A percentile compares a stretch with the other conserved stretches of the same genome.
These are phyloP conservation scores for Inga laurina DNA, from an alignment of 306 rosid species.

Conservation along the genomic window DNA sequence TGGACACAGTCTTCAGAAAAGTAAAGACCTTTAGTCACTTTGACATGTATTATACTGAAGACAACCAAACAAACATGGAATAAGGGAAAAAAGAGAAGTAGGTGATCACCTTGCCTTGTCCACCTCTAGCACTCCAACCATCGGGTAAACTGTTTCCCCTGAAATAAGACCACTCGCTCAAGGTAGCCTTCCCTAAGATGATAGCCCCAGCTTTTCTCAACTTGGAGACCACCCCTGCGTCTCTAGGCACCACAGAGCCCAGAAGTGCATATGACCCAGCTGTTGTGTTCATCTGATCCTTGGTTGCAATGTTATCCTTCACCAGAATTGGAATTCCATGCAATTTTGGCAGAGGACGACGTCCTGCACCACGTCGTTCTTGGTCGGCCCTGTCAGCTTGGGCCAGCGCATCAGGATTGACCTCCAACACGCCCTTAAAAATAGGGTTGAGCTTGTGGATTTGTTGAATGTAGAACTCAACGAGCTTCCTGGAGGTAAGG, in stretches of 20 bases:
- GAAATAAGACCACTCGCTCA: slow-evolving; percentile 60
- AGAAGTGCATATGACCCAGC: slow-evolving; percentile 65
- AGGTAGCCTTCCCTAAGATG: slow-evolving; percentile 64
- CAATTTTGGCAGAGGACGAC: slow-evolving; percentile 24
- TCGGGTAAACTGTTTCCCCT: slow-evolving; percentile 27
- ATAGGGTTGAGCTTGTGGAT: slow-evolving; percentile 44
- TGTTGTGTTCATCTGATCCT: slow-evolving; percentile 67
- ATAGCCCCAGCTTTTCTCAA: slow-evolving; percentile 72
- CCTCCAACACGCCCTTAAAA: slow-evolving; percentile 53
- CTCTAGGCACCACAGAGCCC: slow-evolving; percentile 65
- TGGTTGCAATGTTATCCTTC: slow-evolving; percentile 67
- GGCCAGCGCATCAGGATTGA: slow-evolving; percentile 62
- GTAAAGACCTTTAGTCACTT: background rate
- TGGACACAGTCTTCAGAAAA: background rate
- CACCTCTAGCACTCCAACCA: slow-evolving; percentile 66
- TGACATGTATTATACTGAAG: background rate
- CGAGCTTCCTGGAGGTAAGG: slow-evolving; percentile 60
- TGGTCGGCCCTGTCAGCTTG: slow-evolving; percentile 55
- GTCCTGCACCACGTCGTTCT: slow-evolving; percentile 30
- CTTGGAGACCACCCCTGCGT: slow-evolving; percentile 60
- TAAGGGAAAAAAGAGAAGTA: background rate
- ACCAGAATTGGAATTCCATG: slow-evolving; percentile 72
- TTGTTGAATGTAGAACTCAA: slow-evolving; percentile 54
- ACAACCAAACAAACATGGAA: too few species aligned
- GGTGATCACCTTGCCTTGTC: slow-evolving; percentile 56